These are phyloP conservation scores for Medicago ruthenica DNA, from an alignment of 306 rosid species.

Conservation along the genomic window DNA sequence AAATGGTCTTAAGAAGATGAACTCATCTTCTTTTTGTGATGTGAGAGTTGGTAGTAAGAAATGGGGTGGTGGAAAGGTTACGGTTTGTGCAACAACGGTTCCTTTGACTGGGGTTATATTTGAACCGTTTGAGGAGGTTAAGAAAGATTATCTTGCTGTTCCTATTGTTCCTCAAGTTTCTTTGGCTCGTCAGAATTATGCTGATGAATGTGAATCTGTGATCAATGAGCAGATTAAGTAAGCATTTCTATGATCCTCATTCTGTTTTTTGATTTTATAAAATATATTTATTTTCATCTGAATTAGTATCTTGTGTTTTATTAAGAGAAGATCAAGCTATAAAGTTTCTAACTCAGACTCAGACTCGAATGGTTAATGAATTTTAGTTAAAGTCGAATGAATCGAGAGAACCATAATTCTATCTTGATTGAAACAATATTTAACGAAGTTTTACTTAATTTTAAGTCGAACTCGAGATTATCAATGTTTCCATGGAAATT, in stretches of 20 bases:
- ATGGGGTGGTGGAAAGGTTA: constrained; percentile 34
- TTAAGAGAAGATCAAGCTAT: too few species aligned
- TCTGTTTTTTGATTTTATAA: background rate
- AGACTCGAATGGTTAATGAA: too few species aligned
- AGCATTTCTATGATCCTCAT: background rate
- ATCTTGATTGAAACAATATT: too few species aligned
- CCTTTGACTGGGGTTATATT: constrained; percentile 50
- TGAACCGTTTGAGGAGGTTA: constrained; percentile 62
- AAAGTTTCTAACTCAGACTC: too few species aligned
- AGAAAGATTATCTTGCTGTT: constrained; percentile 44
- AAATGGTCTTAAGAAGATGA: constrained; percentile 17
- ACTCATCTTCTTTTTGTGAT: background rate
- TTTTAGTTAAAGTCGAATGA: too few species aligned
- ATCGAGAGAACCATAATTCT: too few species aligned
- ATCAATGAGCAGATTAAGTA: constrained; percentile 64
- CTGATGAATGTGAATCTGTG: constrained; percentile 49
- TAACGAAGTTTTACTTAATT: too few species aligned
- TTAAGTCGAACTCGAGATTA: too few species aligned
- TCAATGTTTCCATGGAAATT: too few species aligned
- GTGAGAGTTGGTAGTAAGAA: constrained; percentile 8
- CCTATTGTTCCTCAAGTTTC: constrained; percentile 54
- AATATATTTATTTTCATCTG: background rate
- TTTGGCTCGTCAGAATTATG: constrained; percentile 51
- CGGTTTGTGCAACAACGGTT: constrained; percentile 43
- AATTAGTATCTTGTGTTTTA: background rate